phyloP scores from a whole-genome alignment of 106 monocot genomes.

The Allium fistulosum region DNA sequence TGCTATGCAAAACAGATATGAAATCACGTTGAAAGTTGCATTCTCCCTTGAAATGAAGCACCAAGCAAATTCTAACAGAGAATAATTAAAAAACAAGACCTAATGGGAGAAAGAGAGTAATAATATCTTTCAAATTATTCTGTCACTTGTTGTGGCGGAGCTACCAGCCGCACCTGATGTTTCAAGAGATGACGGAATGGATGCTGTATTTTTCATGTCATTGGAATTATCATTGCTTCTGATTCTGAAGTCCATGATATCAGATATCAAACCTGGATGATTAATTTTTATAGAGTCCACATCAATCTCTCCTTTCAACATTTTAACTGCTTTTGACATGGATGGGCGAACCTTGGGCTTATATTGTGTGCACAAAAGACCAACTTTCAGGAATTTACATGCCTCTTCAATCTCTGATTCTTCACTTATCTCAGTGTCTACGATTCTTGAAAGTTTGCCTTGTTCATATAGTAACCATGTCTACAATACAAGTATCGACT shows the following conservation, averaged over 20 bases:
- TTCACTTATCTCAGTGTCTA: constrained; percentile 36
- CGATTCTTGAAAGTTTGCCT: constrained; percentile 25
- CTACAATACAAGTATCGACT: constrained; percentile 19
- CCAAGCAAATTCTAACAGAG: no score
- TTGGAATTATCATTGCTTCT: neutral
- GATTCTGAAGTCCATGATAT: constrained; percentile 56
- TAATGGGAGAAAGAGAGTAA: no score
- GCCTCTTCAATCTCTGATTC: constrained; percentile 53
- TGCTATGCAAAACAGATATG: no score
- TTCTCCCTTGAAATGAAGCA: no score
- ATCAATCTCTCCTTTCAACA: constrained; percentile 30
- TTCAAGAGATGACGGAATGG: neutral
- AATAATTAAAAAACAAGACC: no score
- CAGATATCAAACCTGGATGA: constrained; percentile 48
- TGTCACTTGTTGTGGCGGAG: no score
- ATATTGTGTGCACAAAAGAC: constrained; percentile 63
- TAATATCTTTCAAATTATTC: no score
- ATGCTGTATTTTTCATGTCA: neutral
- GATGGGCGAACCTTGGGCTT: constrained; percentile 36
- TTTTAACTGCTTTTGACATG: constrained; percentile 46
- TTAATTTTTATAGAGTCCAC: constrained; percentile 21
- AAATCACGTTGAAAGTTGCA: no score
- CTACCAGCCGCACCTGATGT: neutral
- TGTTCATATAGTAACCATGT: constrained; percentile 41
- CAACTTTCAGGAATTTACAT: constrained; percentile 49